Evolutionary conservation across 2,329 filamentous ascomycete genomes (phyloP).

Genomic region (Calonectria pseudoreteaudii): DNA sequence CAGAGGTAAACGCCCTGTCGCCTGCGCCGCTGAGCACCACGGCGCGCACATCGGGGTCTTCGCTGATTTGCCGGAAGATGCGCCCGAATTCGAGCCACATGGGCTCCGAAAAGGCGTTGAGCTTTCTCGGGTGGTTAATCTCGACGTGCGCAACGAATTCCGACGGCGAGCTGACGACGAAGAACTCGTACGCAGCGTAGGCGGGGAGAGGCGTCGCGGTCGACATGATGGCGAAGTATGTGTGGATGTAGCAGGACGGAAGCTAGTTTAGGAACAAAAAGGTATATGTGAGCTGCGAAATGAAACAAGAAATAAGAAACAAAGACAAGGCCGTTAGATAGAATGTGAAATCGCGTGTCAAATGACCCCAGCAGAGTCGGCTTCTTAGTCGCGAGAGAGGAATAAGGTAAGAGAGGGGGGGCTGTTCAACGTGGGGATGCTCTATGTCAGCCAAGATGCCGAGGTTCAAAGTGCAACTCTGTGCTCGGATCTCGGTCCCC

Average conservation of each 20-base stretch:
- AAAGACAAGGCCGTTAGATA: not conserved
- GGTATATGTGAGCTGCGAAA: not conserved
- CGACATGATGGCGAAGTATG: slow-evolving; percentile 28
- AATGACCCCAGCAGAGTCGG: not conserved
- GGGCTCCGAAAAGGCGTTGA: slow-evolving; percentile 86
- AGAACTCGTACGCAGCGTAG: slow-evolving; percentile 70
- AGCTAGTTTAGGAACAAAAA: not conserved
- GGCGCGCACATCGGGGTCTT: slow-evolving; percentile 78
- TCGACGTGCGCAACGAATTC: slow-evolving; percentile 89
- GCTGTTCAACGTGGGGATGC: slow-evolving; percentile 8
- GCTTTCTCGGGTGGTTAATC: slow-evolving; percentile 86
- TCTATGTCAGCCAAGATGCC: slow-evolving; percentile 37
- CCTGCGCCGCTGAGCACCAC: slow-evolving; percentile 86
- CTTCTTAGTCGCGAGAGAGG: not conserved
- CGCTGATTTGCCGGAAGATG: slow-evolving; percentile 79
- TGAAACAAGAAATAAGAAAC: not conserved
- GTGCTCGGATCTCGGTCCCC: slow-evolving; percentile 19
- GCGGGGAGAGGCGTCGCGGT: slow-evolving; percentile 44
- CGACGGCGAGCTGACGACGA: slow-evolving; percentile 78
- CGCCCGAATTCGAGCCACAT: slow-evolving; percentile 87
- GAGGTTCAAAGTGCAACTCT: slow-evolving; percentile 34
- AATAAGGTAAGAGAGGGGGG: not conserved
- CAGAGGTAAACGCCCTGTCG: slow-evolving; percentile 85
- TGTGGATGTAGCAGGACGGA: too few relatives aligned
- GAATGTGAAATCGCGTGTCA: not conserved